Conservation (phyloP, 2,329 filamentous ascomycete genomes). For the Trichoderma guizhouense region DNA sequence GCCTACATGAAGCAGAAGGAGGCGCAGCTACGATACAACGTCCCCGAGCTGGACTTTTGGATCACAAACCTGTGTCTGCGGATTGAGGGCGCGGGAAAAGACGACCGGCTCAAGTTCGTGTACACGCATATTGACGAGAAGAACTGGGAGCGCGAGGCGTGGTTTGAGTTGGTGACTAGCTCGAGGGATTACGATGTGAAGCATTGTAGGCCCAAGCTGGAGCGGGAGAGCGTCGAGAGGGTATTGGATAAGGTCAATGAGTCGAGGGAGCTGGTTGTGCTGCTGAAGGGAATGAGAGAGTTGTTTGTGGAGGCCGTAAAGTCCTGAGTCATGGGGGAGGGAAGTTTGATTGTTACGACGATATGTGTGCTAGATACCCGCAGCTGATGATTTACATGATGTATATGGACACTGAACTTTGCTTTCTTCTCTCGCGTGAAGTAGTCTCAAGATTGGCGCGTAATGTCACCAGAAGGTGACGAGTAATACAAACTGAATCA, state of each 20-base stretch:
- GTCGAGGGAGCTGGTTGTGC: conserved; percentile 64
- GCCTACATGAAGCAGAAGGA: conserved; percentile 72
- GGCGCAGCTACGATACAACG: conserved; percentile 81
- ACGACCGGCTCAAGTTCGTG: conserved; percentile 84
- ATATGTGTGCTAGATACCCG: conserved; percentile 7
- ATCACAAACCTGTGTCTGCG: conserved; percentile 82
- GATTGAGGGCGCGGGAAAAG: conserved; percentile 82
- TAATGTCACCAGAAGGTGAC: background rate
- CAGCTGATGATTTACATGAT: background rate
- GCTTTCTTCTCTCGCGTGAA: background rate
- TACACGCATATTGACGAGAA: conserved; percentile 84
- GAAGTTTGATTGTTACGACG: background rate
- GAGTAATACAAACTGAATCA: background rate
- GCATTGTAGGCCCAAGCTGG: conserved; percentile 77
- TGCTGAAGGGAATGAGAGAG: conserved; percentile 80
- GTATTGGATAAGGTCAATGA: conserved; percentile 81
- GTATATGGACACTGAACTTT: background rate
- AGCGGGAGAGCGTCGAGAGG: conserved; percentile 71
- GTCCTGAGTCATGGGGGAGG: conserved; percentile 33
- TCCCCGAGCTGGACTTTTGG: conserved; percentile 95
- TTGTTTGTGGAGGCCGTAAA: conserved; percentile 68
- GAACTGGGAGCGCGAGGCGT: conserved; percentile 84
- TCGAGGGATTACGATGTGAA: conserved; percentile 81
- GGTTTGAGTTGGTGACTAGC: conserved; percentile 85
- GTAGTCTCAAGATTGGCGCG: background rate